These are phyloP conservation scores for Osmanthus fragrans DNA, from an alignment of 257 asterid species.

Conservation along the genomic window DNA sequence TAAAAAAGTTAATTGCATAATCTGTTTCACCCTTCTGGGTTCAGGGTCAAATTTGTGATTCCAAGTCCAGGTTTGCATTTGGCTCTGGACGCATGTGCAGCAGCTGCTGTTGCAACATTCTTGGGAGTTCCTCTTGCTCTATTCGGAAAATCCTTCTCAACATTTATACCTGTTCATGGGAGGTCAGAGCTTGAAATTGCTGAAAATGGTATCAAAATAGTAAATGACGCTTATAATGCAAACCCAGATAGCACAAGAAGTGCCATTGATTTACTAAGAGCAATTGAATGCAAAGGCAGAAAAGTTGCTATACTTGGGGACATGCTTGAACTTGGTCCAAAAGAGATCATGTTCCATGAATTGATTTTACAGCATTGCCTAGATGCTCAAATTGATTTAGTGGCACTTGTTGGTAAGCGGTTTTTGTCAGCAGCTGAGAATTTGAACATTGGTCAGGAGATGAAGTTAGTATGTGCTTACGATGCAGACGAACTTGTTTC, in stretches of 20 bases:
- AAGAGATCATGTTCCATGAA: conserved; percentile 33
- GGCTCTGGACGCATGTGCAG: conserved; percentile 41
- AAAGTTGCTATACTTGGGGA: conserved; percentile 44
- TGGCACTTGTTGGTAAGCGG: conserved; percentile 33
- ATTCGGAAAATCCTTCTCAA: conserved; percentile 30
- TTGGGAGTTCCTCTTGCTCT: conserved; percentile 35
- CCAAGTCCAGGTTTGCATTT: conserved; percentile 41
- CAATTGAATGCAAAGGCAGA: conserved; percentile 33
- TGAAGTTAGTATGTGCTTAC: conserved; percentile 17
- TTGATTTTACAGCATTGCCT: conserved; percentile 27
- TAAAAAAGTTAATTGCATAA: no score
- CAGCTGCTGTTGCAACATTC: conserved; percentile 40
- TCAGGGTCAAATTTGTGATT: conserved; percentile 35
- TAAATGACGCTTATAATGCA: conserved; percentile 38
- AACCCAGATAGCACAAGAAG: conserved; percentile 34
- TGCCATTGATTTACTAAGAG: conserved; percentile 32
- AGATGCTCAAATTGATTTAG: conserved; percentile 21
- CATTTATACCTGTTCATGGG: conserved; percentile 23
- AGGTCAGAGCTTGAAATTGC: conserved; percentile 34
- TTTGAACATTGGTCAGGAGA: conserved; percentile 10
- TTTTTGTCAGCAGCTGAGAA: conserved; percentile 30
- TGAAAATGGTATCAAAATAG: conserved; percentile 27
- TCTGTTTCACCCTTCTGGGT: no score
- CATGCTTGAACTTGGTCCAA: conserved; percentile 50
- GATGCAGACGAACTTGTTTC: conserved; percentile 22